Evolutionary conservation across 2,329 filamentous ascomycete species (phyloP).

Genomic region (Nigrospora osmanthi): DNA sequence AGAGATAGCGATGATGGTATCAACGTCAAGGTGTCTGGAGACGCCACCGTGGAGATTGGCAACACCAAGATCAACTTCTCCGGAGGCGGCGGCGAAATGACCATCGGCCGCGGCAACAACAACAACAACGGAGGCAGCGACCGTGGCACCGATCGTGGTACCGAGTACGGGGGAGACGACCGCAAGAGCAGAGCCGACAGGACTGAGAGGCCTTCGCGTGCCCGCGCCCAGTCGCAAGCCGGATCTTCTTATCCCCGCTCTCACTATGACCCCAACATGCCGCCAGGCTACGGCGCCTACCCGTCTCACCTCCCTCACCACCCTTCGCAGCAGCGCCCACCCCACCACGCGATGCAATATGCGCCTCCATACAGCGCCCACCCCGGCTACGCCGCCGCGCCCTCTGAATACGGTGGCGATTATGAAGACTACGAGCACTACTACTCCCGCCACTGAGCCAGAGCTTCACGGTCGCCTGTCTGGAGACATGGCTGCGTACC

Average conservation of each 20-base stretch:
- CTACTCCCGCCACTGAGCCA: background rate
- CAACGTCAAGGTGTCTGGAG: constrained; percentile 52
- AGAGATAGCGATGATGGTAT: constrained; percentile 51
- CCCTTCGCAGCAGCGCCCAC: background rate
- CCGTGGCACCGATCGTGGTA: constrained; percentile 27
- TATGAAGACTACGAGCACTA: background rate
- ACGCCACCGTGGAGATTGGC: constrained; percentile 46
- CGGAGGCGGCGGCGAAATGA: constrained; percentile 54
- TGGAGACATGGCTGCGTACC: too few relatives aligned
- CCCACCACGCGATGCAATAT: constrained; percentile 1
- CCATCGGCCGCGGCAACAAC: constrained; percentile 35
- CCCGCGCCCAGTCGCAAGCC: constrained; percentile 41
- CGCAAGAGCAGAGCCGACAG: constrained; percentile 24
- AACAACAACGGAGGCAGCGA: constrained; percentile 30
- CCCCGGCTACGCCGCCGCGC: background rate
- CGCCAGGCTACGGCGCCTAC: constrained; percentile 9
- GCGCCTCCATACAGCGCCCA: constrained; percentile 1
- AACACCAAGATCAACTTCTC: constrained; percentile 50
- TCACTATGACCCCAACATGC: background rate
- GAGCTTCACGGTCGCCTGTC: too few relatives aligned
- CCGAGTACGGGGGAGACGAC: constrained; percentile 28
- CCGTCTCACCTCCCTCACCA: constrained; percentile 7
- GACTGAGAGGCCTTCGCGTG: constrained; percentile 35
- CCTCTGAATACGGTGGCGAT: too few relatives aligned
- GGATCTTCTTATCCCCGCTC: constrained; percentile 29